A percentile compares a stretch with the other conserved stretches of the same genome.
Evolutionary conservation across 148 eudicot genomes (phyloP).

Genomic region (Vaccinium corymbosum): DNA sequence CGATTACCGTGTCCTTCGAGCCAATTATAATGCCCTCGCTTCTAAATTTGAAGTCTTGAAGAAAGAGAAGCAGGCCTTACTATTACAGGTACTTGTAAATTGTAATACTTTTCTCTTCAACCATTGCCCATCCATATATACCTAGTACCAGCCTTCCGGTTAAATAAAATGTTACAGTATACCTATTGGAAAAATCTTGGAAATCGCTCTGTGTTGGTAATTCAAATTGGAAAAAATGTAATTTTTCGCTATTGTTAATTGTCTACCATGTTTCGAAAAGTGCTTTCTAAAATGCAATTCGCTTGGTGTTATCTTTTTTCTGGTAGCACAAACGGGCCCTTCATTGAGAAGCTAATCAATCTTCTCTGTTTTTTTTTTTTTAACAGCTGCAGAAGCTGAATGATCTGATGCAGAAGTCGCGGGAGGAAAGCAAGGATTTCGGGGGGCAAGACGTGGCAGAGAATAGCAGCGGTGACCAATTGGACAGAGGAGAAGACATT

Average conservation of each 20-base stretch:
- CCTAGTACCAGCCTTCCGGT: background rate
- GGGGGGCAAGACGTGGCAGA: conserved; percentile 1
- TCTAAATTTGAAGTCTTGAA: conserved; percentile 39
- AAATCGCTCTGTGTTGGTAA: background rate
- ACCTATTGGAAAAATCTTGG: background rate
- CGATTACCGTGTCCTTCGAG: conserved; percentile 35
- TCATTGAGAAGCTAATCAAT: background rate
- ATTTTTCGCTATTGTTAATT: no score
- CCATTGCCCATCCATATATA: background rate
- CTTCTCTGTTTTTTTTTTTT: background rate
- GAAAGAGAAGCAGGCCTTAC: conserved; percentile 48
- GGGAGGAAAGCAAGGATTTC: conserved; percentile 11
- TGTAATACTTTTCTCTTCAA: background rate
- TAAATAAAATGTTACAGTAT: background rate
- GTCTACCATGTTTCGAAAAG: background rate
- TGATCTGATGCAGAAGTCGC: conserved; percentile 22
- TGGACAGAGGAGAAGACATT: background rate
- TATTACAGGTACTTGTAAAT: conserved; percentile 28
- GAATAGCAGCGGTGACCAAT: background rate
- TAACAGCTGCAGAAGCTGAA: conserved; percentile 55
- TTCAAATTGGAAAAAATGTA: background rate
- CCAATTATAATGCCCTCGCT: conserved; percentile 45
- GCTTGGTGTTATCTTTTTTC: background rate
- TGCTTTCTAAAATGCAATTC: background rate
- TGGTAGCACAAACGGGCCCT: background rate